phyloP scores from a whole-genome alignment of 23 red algal species.

The Gracilaria caudata region DNA sequence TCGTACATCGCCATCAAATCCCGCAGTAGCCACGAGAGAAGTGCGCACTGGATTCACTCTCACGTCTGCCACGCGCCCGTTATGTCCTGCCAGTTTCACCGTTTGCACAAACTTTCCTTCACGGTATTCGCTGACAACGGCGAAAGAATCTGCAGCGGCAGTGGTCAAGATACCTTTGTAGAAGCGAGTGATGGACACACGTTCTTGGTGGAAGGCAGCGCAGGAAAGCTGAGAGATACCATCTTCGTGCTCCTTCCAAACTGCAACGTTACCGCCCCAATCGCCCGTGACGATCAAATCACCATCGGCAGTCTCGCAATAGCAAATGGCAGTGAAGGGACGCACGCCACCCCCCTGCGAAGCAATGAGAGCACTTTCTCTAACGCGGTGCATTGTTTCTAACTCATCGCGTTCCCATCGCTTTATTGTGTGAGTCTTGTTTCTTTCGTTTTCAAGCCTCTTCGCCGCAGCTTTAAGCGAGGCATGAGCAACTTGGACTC shows the following conservation, averaged over 20 bases:
- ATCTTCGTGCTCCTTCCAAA: slow-evolving; percentile 24
- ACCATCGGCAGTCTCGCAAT: slow-evolving; percentile 9
- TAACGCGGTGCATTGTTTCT: not conserved
- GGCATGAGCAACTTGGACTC: slow-evolving; percentile 5
- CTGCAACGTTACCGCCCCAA: slow-evolving; percentile 31
- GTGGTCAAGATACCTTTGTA: slow-evolving; percentile 21
- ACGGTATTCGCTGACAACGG: slow-evolving; percentile 21
- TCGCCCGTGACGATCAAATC: slow-evolving; percentile 45
- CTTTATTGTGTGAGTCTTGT: not conserved
- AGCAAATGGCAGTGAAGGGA: slow-evolving; percentile 34
- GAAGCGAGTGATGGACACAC: slow-evolving; percentile 41
- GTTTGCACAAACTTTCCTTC: slow-evolving; percentile 12
- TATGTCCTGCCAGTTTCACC: slow-evolving; percentile 30
- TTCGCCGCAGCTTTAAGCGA: slow-evolving; percentile 11
- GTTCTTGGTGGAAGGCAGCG: slow-evolving; percentile 6
- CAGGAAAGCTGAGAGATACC: not conserved
- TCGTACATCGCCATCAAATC: slow-evolving; percentile 38
- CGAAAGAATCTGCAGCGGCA: slow-evolving; percentile 28
- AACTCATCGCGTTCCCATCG: slow-evolving; percentile 15
- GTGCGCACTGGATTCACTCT: slow-evolving; percentile 35
- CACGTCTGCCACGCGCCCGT: slow-evolving; percentile 36
- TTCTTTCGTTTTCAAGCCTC: slow-evolving; percentile 22
- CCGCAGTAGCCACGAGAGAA: slow-evolving; percentile 28
- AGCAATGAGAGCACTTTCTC: slow-evolving; percentile 17
- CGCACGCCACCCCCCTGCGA: slow-evolving; percentile 37